Evolutionary conservation across 1,284 basidiomycete species (phyloP), one percentile per base, ranked within the genome.

Genomic region (Taiwanofungus camphoratus): DNA sequence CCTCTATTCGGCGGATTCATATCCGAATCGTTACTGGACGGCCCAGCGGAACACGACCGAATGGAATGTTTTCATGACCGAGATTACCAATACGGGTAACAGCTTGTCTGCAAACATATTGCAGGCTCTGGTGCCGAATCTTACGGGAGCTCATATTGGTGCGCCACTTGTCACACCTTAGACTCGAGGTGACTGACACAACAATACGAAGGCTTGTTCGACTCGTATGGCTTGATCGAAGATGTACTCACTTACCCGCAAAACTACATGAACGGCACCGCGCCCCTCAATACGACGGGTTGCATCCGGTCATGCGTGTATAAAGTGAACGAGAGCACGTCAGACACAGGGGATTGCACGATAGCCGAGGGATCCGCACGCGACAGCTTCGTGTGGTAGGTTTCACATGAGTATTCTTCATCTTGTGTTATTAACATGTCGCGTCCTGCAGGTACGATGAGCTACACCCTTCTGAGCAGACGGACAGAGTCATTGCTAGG

Each of bases 371-470:
- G 72, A 0, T 59, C 67, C 2, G 74, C 64, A 22, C 54, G 59
- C 15, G 76, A 78, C 52, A 79, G 76, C 54, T 78, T 66, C 60
- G 53, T 77, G 20, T 77, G 77, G 77, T 77, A 44, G 24, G 72
- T 65, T 46, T 4, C 13, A 9, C 24, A 2, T 33, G 18, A n/a
- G 8, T 15, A 20, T 22, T 5, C 12, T n/a, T 32, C n/a, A 20
- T n/a, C n/a, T 22, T 37, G 5, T 35, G 21, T 36, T 26, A 27
- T 16, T 18, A 18, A 12, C 31, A 33, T 33, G 26, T n/a, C 26
- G 8, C 26, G 26, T 29, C 8, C n/a, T n/a, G 36, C 45, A 74
- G 73, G 73, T 74, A 62, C 35, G 73, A 77, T 49, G 75, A 76
- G 47, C 60, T 77, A 9, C 75, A 77, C 53, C 73, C 74, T 8